These are phyloP conservation scores for Sordaria brevicollis DNA, from an alignment of 495 filamentous ascomycete genomes.

Conservation along the genomic window DNA sequence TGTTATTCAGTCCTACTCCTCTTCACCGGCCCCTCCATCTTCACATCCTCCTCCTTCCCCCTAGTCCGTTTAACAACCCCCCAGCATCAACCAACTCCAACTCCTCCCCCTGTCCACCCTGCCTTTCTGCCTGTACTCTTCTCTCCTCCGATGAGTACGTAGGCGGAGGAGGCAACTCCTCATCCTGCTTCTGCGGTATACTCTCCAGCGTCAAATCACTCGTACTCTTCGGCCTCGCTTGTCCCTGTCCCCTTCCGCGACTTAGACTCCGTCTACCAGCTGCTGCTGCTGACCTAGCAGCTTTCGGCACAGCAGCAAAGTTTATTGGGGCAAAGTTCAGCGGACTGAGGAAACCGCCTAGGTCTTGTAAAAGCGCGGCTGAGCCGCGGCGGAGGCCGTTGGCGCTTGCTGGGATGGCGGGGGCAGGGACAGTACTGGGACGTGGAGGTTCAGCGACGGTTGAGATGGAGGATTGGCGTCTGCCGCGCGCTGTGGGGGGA, in stretches of 20 bases:
- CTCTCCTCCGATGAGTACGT: not conserved
- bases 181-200: conserved; percentile 22
- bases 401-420: conserved; percentile 21
- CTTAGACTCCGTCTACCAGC: conserved; percentile 7
- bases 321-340: conserved; percentile 12
- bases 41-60: not conserved
- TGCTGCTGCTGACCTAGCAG: conserved; percentile 10
- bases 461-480: conserved; percentile 25
- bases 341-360: conserved; percentile 41
- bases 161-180: conserved; percentile 7
- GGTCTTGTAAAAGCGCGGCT: conserved; percentile 46
- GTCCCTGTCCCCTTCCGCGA: not conserved
- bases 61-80: conserved; percentile 30
- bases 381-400: conserved; percentile 35
- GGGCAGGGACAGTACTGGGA: conserved; percentile 18
- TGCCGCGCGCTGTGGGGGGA: no score
- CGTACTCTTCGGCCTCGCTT: not conserved
- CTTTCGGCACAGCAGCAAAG: conserved; percentile 2
- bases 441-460: conserved; percentile 20
- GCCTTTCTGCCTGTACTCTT: not conserved
- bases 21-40: not conserved
- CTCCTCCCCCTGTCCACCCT: conserved; percentile 4
- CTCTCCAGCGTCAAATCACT: conserved; percentile 17
- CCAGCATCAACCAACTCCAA: conserved; percentile 46
- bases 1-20: not conserved